These are phyloP conservation scores for Umbelopsis isabellina DNA, from an alignment of 192 early-diverging fungal species.

Conservation along the genomic window DNA sequence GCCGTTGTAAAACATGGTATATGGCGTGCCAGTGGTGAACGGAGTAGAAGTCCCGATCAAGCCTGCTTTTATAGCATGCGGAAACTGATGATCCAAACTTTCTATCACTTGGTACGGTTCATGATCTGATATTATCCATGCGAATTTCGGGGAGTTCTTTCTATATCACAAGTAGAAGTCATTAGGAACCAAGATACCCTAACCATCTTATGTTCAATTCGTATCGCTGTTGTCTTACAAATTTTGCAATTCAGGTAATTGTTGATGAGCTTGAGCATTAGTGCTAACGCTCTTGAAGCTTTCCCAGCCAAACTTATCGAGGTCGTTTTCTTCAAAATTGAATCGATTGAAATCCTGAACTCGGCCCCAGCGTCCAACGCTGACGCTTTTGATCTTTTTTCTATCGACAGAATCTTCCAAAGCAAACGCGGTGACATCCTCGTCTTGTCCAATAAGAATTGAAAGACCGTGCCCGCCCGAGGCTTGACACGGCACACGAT, in stretches of 20 bases:
- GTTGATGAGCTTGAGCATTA: constrained; percentile 10
- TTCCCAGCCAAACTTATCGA: constrained; percentile 36
- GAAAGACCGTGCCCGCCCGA: constrained; percentile 33
- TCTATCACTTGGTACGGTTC: constrained; percentile 58
- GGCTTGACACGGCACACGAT: constrained; percentile 30
- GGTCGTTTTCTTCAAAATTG: constrained; percentile 25
- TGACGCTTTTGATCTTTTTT: constrained; percentile 30
- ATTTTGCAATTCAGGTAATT: constrained; percentile 10
- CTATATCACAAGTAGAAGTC: background rate
- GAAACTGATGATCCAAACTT: constrained; percentile 49
- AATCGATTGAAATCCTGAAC: constrained; percentile 31
- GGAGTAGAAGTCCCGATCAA: constrained; percentile 56
- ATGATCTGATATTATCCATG: constrained; percentile 50
- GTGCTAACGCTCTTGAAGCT: constrained; percentile 33
- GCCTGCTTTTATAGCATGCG: constrained; percentile 45
- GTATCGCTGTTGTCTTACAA: background rate
- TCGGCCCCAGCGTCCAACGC: constrained; percentile 42
- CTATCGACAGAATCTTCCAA: constrained; percentile 27
- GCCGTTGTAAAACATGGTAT: constrained; percentile 53
- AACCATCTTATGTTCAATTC: background rate
- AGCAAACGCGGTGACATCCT: constrained; percentile 24
- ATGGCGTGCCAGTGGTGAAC: constrained; percentile 54
- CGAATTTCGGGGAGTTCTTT: constrained; percentile 1
- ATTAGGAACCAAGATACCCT: background rate
- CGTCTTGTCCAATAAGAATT: constrained; percentile 30